Evolutionary conservation across 2,329 filamentous ascomycete genomes (phyloP).

Genomic region (Cladophialophora carrionii): DNA sequence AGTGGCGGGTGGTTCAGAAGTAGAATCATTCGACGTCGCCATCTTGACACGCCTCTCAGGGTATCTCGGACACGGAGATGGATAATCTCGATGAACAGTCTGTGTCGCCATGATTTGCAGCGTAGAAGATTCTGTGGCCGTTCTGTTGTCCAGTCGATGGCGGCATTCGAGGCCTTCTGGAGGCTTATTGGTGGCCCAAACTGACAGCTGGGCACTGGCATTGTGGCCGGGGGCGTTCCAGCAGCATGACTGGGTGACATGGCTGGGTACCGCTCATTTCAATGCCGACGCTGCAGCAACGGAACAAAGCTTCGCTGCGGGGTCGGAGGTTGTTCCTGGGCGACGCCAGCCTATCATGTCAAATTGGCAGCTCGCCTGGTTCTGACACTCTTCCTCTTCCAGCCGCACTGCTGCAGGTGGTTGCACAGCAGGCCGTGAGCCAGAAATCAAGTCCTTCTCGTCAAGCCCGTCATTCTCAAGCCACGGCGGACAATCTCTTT

Average conservation of each 20-base stretch:
- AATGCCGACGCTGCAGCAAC: slow-evolving; percentile 2
- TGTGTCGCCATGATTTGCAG: slow-evolving; percentile 14
- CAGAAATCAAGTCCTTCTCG: background rate
- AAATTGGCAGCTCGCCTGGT: slow-evolving; percentile 2
- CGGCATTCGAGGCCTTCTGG: slow-evolving; percentile 9
- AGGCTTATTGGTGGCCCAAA: slow-evolving; percentile 20
- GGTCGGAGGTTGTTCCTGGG: slow-evolving; percentile 1
- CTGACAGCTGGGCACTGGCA: background rate
- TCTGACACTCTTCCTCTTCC: slow-evolving; percentile 16
- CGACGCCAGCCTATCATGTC: background rate
- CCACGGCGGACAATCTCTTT: slow-evolving; percentile 20
- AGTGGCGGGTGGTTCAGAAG: background rate
- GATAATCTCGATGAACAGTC: slow-evolving; percentile 6
- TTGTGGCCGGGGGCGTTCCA: background rate
- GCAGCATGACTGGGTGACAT: background rate
- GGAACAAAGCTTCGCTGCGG: background rate
- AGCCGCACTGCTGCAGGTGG: slow-evolving; percentile 17
- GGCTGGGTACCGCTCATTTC: background rate
- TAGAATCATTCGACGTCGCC: slow-evolving; percentile 1
- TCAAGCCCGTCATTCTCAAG: background rate
- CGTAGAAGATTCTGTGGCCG: slow-evolving; percentile 31
- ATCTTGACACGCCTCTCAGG: background rate
- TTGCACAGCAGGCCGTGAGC: background rate
- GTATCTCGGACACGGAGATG: background rate
- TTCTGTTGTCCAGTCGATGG: slow-evolving; percentile 30